Evolutionary conservation across 805 yeast genomes (phyloP), one percentile per base, ranked within the genome.

Genomic region (Starmera dryadoides): DNA sequence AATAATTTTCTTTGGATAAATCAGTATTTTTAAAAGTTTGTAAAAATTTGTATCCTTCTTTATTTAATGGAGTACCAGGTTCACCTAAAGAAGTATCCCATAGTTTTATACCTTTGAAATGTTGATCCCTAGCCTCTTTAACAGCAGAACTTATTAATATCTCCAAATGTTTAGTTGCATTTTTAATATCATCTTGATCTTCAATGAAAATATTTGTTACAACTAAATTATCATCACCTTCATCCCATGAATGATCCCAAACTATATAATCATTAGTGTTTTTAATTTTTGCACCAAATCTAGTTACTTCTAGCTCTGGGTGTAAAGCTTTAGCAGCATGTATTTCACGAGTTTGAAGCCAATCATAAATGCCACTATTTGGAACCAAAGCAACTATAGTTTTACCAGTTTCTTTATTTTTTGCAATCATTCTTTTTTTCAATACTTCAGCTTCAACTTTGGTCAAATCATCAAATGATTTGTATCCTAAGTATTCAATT

Each of bases 281-380:
- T 8, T 49, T 49, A 1, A 55, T 48, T 35, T 21, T 10, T 2
- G 42, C 52, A 6, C 71, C 73, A 42, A 59, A 63, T 18, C 47
- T 48, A 2, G 35, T n/a, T 10, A 36, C 34, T 5, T 42, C 39
- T 6, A 38, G 18, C n/a, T 41, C 42, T 11, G 53, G 47, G 15
- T 29, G 32, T 14, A 49, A 33, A 29, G 54, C 39, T 6, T 45
- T 50, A 18, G 65, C 56, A 20, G 60, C 60, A 41, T 49, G 67
- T 12, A 49, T 37, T 36, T 64, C 71, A 45, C 71, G 59, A 15
- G 52, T 44, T 38, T 64, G 62, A 45, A 66, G 69, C 77, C 77
- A 73, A 28, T 63, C 62, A 38, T 53, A 63, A 12, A 55, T 57
- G 35, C 59, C 64, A 1, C 56, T 28, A 34, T 59, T 58, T 12